These are phyloP conservation scores for Fusarium solani-melongenae DNA, from an alignment of 2,329 filamentous ascomycete species.

Conservation along the genomic window DNA sequence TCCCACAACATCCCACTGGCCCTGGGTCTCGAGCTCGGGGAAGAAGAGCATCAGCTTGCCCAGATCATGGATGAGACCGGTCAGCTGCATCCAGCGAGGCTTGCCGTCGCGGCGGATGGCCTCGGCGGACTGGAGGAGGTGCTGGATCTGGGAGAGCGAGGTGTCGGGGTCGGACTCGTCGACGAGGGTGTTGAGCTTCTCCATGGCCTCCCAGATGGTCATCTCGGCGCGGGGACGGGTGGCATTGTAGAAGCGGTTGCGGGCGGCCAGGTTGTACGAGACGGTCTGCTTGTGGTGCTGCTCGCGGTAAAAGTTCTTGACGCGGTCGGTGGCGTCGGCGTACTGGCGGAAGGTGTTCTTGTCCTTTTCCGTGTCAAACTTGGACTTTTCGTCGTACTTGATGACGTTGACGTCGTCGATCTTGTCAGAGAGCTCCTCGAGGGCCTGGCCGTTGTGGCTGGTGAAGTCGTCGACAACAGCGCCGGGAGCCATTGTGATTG, in stretches of 20 bases:
- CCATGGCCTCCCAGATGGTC: conserved; percentile 91
- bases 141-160: conserved; percentile 86
- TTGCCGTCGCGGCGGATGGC: conserved; percentile 88
- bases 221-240: conserved; percentile 74
- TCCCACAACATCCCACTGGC: conserved; percentile 94
- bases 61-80: conserved; percentile 81
- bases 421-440: conserved; percentile 62
- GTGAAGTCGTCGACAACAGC: conserved; percentile 39
- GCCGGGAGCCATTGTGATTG: conserved; percentile 41
- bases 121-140: conserved; percentile 88
- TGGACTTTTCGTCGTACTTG: conserved; percentile 63
- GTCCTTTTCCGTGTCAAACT: conserved; percentile 81
- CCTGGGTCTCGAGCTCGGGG: conserved; percentile 71
- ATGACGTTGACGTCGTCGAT: conserved; percentile 65
- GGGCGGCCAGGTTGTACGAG: conserved; percentile 85
- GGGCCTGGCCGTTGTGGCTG: conserved; percentile 42
- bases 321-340: conserved; percentile 82
- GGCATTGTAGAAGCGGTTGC: conserved; percentile 67
- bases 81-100: conserved; percentile 84
- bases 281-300: conserved; percentile 79
- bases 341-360: conserved; percentile 86
- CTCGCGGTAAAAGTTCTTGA: conserved; percentile 87
- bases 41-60: conserved; percentile 86
- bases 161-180: conserved; percentile 94
- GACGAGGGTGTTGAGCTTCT: conserved; percentile 90